Base-by-base conservation (phyloP, 179 eudicot genomes). In the Monotropa hypopitys region DNA sequence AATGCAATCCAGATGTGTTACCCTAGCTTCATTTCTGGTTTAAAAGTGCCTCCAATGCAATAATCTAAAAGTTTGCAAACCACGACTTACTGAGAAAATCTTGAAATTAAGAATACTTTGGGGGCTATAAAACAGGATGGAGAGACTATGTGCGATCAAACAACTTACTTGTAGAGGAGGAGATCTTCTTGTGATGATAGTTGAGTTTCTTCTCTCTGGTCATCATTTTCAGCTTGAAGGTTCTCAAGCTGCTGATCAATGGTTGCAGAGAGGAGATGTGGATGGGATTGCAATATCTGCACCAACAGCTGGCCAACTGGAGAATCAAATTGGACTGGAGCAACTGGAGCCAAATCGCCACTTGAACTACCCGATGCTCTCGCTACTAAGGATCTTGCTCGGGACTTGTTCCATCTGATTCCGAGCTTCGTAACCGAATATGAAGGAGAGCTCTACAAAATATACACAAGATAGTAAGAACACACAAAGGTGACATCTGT, bases 221-320 rank as follows among this genome's bases (percentile, higher is more conserved):
- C 82, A 45, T 90, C 96, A 80, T 90, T 87, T 68, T 90, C 90
- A 68, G 78, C 87, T 83, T 90, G 89, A 74, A 96, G 87, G 83
- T 84, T 85, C 89, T 96, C 97, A 47, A 96, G 99, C 82, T 93
- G 97, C 78, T 93, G 99, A 77, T 96, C 98, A 77, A 94, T 87
- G 61, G 99, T 87, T 81, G 97, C 90, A 32, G 92, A 90, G 71
- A 90, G 87, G 40, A 91, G 90, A 86, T 96, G 98, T 6, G 97
- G 98, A 73, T 96, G 97, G 59, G 93, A 93, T 80, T 87, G 92
- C 86, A 93, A 65, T 54, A 96, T 89, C 81, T 93, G 92, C 38
- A 77, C 88, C 86, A 96, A 85, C 67, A 93, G 85, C 85, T 87
- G 92, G 76, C 99, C 99, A 77, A 86, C 87, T 42, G 98, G 88